Evolutionary conservation across 371 early-diverging fungal species (phyloP).

Genomic region (Rhizopus delemar): DNA sequence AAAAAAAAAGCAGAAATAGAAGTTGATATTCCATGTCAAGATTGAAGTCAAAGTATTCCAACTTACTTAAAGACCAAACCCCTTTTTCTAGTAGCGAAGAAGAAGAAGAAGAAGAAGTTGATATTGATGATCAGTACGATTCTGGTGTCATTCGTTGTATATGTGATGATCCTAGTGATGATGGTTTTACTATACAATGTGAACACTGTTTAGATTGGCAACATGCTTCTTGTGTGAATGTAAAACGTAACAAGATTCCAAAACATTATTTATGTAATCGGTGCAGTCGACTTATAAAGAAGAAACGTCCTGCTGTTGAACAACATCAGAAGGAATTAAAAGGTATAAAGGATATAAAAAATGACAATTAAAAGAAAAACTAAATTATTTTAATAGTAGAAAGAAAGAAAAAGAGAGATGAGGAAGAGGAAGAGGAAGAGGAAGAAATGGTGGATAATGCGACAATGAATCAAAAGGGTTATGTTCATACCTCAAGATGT

Average conservation of each 20-base stretch:
- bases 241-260: constrained; percentile 46
- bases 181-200: constrained; percentile 98
- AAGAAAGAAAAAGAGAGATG: constrained; percentile 8
- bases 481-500: constrained; percentile 8
- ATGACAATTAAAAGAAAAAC: not conserved
- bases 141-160: constrained; percentile 94
- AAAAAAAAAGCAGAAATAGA: not conserved
- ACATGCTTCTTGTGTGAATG: constrained; percentile 84
- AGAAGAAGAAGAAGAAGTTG: constrained; percentile 14
- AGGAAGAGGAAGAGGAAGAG: constrained; percentile 12
- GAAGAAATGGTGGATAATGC: constrained; percentile 8
- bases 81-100: not conserved
- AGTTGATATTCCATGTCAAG: not conserved
- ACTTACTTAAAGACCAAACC: not conserved
- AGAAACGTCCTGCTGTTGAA: constrained; percentile 3
- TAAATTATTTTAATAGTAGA: not conserved
- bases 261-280: constrained; percentile 12
- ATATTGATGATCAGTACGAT: constrained; percentile 48
- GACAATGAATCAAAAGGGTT: constrained; percentile 4
- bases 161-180: constrained; percentile 92
- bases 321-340: not conserved
- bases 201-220: constrained; percentile 95
- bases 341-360: constrained; percentile 11
- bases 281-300: constrained; percentile 8
- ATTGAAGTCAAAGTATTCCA: constrained; percentile 7